Evolutionary conservation across 768 basidiomycete genomes (phyloP), one percentile per base, ranked within the genome.

Genomic region (Mycena rebaudengoi): DNA sequence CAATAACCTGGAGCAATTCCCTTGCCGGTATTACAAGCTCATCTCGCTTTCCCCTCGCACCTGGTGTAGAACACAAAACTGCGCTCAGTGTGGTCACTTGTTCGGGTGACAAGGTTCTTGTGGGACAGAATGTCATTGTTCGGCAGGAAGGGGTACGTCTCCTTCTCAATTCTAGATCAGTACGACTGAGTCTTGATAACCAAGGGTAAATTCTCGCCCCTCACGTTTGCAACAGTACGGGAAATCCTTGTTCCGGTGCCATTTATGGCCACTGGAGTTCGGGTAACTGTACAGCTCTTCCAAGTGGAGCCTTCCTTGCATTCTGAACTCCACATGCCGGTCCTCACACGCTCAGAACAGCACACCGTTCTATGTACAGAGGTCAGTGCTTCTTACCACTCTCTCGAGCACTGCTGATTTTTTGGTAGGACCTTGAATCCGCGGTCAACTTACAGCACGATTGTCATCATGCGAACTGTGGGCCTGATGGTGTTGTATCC

Each of bases 391-490:
- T n/a, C n/a, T n/a, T n/a, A n/a, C n/a, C n/a, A n/a, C n/a, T n/a
- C n/a, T n/a, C n/a, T n/a, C n/a, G n/a, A n/a, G n/a, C 50, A 20
- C 7, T 28, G 49, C 53, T 29, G 54, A n/a, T 13, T 28, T 18
- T 51, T 21, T 25, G 5, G 6, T 49, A 28, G 20, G 48, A 21
- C 20, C 10, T 61, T 40, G 29, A 30, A 25, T 61, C 55, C 13
- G 39, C 35, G 25, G 60, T 61, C 7, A 61, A 61, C 30, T 32
- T 55, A 11, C 52, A 61, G 40, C 58, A 60, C 26, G 23, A 60
- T 29, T 60, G 58, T 51, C 7, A 21, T 7, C 13, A 25, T 7
- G 30, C 39, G n/a, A 29, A 40, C 10, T 61, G 60, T 35, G 35
- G 5, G 10, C 26, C 60, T 4, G 40, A 32, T 12, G 52, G 35